Conservation (phyloP, 805 yeast genomes). For the Osmozyma mogii region DNA sequence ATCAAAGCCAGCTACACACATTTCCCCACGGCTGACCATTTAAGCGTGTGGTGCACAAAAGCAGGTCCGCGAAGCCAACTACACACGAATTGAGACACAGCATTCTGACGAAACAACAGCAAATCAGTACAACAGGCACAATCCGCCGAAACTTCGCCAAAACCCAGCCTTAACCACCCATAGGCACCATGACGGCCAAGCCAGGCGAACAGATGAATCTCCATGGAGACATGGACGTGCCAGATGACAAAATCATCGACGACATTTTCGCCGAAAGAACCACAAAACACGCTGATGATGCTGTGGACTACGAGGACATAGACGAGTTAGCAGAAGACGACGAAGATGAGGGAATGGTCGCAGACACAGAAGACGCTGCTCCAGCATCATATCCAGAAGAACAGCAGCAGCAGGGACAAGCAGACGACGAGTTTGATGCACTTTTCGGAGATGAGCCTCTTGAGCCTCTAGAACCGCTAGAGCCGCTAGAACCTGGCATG, state of each 20-base stretch:
- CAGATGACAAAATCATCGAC: conserved; percentile 31
- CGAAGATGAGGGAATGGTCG: conserved; percentile 9
- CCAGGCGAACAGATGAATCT: too few relatives aligned
- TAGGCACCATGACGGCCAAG: too few relatives aligned
- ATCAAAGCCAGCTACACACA: too few relatives aligned
- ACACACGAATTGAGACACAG: too few relatives aligned
- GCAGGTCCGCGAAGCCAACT: too few relatives aligned
- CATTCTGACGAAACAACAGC: too few relatives aligned
- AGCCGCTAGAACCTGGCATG: conserved; percentile 7
- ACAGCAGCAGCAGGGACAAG: conserved; percentile 20
- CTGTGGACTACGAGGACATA: conserved; percentile 88
- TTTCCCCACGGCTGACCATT: too few relatives aligned
- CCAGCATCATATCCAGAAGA: conserved; percentile 18
- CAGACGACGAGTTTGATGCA: conserved; percentile 34
- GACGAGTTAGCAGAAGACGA: conserved; percentile 94
- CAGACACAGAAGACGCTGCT: conserved; percentile 2
- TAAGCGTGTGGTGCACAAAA: too few relatives aligned
- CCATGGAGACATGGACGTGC: conserved; percentile 18
- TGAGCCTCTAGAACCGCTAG: too few relatives aligned
- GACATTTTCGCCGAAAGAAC: conserved; percentile 27
- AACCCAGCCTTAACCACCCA: too few relatives aligned
- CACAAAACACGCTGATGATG: conserved; percentile 79
- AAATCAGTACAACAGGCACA: too few relatives aligned
- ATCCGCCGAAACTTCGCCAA: too few relatives aligned
- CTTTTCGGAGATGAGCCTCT: conserved; percentile 31